Base-by-base conservation (phyloP, 2,329 filamentous ascomycete genomes). In the Chrysoporthe cubensis region DNA sequence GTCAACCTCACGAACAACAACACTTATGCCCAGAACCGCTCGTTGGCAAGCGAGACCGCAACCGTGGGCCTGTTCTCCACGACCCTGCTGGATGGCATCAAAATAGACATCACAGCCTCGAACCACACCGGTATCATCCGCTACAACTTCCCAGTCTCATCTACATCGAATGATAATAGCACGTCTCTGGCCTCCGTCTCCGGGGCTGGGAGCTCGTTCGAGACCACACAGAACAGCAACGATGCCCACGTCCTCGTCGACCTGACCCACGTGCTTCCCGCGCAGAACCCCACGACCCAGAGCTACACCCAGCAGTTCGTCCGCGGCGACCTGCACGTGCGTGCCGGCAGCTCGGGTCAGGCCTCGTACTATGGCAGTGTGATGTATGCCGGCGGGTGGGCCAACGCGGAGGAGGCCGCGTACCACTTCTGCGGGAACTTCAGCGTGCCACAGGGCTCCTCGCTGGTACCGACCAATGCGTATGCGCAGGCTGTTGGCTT, bases 341-440 rank as follows among this genome's bases (percentile, higher is more conserved):
- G 65, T 1, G 7, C 43, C 16, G 65, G 61, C n/a, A 32, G n/a
- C 1, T 62, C 58, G 6, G 60, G 60, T 4, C 58, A 48, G 43
- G 59, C 65, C 16, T 67, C 65, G 26, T 67, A 67, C 61, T 64
- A 58, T 21, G 65, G 65, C n/a, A 67, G 63, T 26, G 65, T 54
- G 1, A 64, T 52, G 16, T 67, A 67, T 18, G 54, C 60, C 16
- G 65, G 65, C 18, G 65, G 52, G 1, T 67, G 65, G 65, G 59
- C 54, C 46, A 60, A 67, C 54, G 57, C 63, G 5, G 65, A 63
- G 16, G 44, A 64, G 21, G 56, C 63, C 9, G 44, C 26, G 37
- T 59, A 59, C 13, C 46, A 58, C 40, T 67, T 67, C 37, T 67
- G 65, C 37, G 54, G 61, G 14, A 67, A 67, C 44, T 67, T 67